Base-by-base conservation (phyloP, 495 filamentous ascomycete genomes). In the Antarctomyces pellizariae region DNA sequence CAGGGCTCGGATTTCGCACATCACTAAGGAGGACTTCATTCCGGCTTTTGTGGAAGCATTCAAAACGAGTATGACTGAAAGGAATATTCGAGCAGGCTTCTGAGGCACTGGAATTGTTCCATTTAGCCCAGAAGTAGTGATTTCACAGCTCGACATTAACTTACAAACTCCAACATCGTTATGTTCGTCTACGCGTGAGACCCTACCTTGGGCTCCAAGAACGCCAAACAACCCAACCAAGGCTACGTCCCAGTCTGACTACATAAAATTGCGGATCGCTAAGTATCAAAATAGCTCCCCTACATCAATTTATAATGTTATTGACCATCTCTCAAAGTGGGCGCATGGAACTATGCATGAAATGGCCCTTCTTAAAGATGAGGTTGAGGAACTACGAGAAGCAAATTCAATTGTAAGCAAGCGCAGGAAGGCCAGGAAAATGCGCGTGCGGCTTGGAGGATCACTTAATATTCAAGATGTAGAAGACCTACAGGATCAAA, bases 11-110 rank as follows among this genome's bases (percentile, higher is more conserved):
- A 20, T 42, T 15, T 22, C 32, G 14, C 20, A 33, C 25, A 36
- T 42, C 17, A 26, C n/a, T 22, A 42, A 39, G 18, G 8, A 11
- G 12, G 32, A 42, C 12, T 42, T 35, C 15, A 9, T 31, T 7
- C 21, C 33, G 2, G 33, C 35, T 12, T 36, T 20, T 13, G 1
- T 11, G 2, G 25, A 9, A n/a, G 26, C 27, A 9, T 18, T 10
- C 13, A 11, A 22, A 34, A 18, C 14, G 4, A 19, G 24, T 19
- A 25, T 37, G 5, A 35, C 35, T 2, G 17, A 12, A 29, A 8
- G 16, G 16, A 37, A 37, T 29, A 37, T 32, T 15, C 7, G 25
- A 24, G 28, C 18, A 13, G 29, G 36, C 8, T 39, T 39, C 28
- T 7, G 13, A 29, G 29, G 15, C 13, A 25, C 35, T 25, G 35